Conservation (phyloP, 2,329 filamentous ascomycete genomes). For the Ilyonectria robusta region DNA sequence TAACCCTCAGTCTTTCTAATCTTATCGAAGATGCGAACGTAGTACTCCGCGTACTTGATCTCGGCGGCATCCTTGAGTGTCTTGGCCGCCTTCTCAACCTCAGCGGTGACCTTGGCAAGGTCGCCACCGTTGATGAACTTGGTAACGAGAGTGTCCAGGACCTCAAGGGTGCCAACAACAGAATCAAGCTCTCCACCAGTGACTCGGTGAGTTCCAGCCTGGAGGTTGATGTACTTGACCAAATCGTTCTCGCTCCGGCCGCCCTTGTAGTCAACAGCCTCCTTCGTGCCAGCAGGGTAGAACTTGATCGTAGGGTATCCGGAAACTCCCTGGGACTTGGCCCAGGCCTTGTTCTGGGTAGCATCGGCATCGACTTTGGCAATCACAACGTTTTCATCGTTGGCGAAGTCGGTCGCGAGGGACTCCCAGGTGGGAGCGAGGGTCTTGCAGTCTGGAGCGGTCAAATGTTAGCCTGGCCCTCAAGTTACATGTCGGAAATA, state of each 20-base stretch:
- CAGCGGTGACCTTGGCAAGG: conserved; percentile 75
- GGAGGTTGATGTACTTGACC: conserved; percentile 86
- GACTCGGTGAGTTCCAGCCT: conserved; percentile 88
- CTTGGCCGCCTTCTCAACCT: conserved; percentile 80
- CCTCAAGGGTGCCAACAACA: conserved; percentile 85
- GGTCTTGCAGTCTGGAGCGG: conserved; percentile 87
- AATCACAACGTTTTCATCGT: conserved; percentile 84
- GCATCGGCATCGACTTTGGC: conserved; percentile 97
- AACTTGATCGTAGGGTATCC: conserved; percentile 98
- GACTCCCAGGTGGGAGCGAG: conserved; percentile 93
- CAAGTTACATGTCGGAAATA: conserved; percentile 47
- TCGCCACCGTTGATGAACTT: conserved; percentile 77
- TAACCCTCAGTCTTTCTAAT: conserved; percentile 82
- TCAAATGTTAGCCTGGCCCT: conserved; percentile 27
- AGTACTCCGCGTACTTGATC: conserved; percentile 92
- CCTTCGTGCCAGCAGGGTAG: conserved; percentile 88
- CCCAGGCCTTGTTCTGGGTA: conserved; percentile 84
- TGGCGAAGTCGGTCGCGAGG: conserved; percentile 84
- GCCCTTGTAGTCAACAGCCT: conserved; percentile 79
- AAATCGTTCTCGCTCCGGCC: conserved; percentile 84
- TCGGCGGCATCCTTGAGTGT: conserved; percentile 73
- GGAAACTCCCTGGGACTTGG: conserved; percentile 81
- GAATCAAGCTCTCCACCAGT: conserved; percentile 85
- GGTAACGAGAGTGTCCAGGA: conserved; percentile 81
- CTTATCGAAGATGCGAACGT: conserved; percentile 92